Evolutionary conservation across 768 basidiomycete species (phyloP), one percentile per base, ranked within the genome.

Genomic region (Rhizopogon roseolus): DNA sequence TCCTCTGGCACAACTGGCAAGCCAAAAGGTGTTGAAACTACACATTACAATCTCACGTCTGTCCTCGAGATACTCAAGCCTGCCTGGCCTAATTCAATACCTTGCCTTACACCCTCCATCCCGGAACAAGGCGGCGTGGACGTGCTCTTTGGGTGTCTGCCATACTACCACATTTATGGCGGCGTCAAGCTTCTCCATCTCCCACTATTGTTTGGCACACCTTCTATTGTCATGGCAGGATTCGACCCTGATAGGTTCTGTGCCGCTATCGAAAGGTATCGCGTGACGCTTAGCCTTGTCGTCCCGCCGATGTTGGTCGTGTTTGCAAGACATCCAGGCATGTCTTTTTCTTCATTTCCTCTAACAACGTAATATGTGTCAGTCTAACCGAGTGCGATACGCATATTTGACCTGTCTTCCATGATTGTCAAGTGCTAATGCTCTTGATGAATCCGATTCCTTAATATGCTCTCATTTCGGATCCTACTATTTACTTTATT

Each of bases 251-350:
- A 72, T 1, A 65, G 72, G 49, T 90, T 90, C 61, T 86, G 89
- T 57, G 71, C 75, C 10, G 73, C 80, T 46, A 80, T 96, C 44
- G 76, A 85, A 57, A 77, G 73, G 49, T 89, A 89, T 73, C 79
- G 73, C 49, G 77, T 84, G 27, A 85, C 86, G 0, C 54, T 72
- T 1, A 55, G 79, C 0, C 69, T 87, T 0, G 72, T 91, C 45
- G 91, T 91, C 1, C 93, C 93, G 1, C 93, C 94, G 0, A 83
- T 97, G n/a, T 70, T 93, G 11, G 83, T 96, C 13, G 77, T 82
- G 1, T 74, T 97, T 40, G 72, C 84, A 2, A 81, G 86, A 55
- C 85, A 89, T 59, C 80, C 83, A 10, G 84, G 82, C 81, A 69
- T 32, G 81, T 66, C 50, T 25, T n/a, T 37, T 29, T 17, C 22